Conservation (phyloP, 257 asterid species). For the Solanum acaule region DNA sequence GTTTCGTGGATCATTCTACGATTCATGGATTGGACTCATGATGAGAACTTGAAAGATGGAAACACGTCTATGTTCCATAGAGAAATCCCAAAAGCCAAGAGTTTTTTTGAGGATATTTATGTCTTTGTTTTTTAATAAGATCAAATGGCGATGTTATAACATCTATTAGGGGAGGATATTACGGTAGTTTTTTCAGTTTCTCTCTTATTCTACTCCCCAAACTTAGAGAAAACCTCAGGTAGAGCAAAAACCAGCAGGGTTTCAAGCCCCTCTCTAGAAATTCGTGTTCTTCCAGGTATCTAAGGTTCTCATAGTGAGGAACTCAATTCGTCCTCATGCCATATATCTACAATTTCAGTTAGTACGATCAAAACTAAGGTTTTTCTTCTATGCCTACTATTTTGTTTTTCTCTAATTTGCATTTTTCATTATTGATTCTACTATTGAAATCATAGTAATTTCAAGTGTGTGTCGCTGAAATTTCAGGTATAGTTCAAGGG, state of each 20-base stretch:
- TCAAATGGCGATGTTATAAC: neutral
- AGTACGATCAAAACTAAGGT: neutral
- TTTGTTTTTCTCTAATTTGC: neutral
- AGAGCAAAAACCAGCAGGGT: neutral
- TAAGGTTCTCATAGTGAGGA: neutral
- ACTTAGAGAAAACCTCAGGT: neutral
- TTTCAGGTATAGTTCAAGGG: no score
- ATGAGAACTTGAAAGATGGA: neutral
- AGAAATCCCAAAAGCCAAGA: neutral
- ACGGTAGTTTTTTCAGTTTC: no score
- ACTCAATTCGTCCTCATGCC: neutral
- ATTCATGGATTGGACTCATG: neutral
- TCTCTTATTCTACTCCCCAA: neutral
- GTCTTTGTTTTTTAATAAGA: neutral
- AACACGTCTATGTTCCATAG: neutral
- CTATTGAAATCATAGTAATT: neutral
- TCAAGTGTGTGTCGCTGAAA: neutral
- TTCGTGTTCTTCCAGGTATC: neutral
- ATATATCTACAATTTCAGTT: neutral
- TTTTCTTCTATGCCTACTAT: neutral
- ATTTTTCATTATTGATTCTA: neutral
- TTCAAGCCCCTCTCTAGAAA: neutral
- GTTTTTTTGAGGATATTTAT: neutral
- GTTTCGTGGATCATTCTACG: neutral
- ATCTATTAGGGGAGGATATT: neutral